Evolutionary conservation across 805 yeast genomes (phyloP).

Genomic region (Suhomyces canberraensis): DNA sequence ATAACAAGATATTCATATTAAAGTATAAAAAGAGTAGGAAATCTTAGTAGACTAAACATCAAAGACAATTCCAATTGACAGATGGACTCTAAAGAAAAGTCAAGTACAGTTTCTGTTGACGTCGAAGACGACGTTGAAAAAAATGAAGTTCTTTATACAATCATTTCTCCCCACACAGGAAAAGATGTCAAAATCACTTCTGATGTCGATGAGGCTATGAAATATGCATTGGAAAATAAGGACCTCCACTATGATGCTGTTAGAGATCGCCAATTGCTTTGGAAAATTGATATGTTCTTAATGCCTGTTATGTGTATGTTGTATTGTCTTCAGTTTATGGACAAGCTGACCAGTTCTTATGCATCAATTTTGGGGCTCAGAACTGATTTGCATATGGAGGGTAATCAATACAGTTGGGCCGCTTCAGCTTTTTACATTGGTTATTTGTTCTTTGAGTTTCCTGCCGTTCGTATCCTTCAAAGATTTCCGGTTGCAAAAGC

Average conservation of each 20-base stretch:
- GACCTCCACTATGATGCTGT: conserved; percentile 24
- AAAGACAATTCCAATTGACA: too few relatives aligned
- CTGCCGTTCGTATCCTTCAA: conserved; percentile 48
- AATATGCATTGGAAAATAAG: conserved; percentile 27
- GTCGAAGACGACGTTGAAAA: too few relatives aligned
- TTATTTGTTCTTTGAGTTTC: conserved; percentile 54
- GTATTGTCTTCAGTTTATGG: conserved; percentile 57
- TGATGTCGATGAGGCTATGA: conserved; percentile 47
- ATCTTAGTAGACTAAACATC: too few relatives aligned
- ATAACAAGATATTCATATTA: too few relatives aligned
- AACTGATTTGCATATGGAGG: conserved; percentile 44
- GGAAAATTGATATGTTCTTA: conserved; percentile 51
- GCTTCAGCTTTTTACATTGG: conserved; percentile 50
- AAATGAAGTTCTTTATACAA: background rate
- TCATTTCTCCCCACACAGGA: conserved; percentile 10
- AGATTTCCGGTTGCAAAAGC: conserved; percentile 55
- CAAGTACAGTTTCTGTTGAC: too few relatives aligned
- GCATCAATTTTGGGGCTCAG: conserved; percentile 53
- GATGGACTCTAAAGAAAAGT: too few relatives aligned
- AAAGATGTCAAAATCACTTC: conserved; percentile 22
- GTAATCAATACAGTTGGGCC: conserved; percentile 42
- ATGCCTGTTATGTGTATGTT: conserved; percentile 49
- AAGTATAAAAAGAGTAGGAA: too few relatives aligned
- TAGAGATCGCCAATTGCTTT: conserved; percentile 31
- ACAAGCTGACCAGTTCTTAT: conserved; percentile 50